A percentile compares a stretch with the other conserved stretches of the same genome.
Conservation (phyloP, 2,329 filamentous ascomycete genomes). For the Eutypella sp. region DNA sequence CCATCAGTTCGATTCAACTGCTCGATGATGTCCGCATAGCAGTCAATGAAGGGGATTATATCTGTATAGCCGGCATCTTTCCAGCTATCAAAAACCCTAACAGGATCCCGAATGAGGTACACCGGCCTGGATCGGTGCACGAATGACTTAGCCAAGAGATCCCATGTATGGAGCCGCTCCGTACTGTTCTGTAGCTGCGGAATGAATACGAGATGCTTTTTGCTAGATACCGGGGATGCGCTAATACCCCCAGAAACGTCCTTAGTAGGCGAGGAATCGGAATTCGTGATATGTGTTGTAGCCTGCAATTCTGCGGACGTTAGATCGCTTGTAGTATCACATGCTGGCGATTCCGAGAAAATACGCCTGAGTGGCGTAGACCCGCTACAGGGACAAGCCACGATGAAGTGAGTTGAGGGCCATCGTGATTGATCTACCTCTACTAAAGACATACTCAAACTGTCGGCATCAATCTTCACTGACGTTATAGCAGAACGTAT, state of each 20-base stretch:
- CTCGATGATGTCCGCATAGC: background rate
- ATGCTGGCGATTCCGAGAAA: background rate
- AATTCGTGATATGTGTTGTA: background rate
- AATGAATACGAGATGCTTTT: background rate
- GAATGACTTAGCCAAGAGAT: background rate
- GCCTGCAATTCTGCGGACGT: background rate
- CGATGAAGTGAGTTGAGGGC: background rate
- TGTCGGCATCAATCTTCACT: no score
- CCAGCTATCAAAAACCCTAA: background rate
- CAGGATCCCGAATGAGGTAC: background rate
- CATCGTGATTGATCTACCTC: no score
- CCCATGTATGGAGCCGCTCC: background rate
- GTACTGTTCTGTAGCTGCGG: background rate
- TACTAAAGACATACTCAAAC: no score
- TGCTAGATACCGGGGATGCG: background rate
- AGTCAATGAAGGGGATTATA: background rate
- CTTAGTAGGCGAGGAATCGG: background rate
- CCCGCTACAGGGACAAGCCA: background rate
- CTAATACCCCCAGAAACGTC: background rate
- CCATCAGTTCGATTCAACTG: background rate
- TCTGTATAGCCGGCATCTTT: background rate
- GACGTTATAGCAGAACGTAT: no score
- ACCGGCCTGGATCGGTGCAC: background rate
- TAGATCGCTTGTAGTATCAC: background rate
- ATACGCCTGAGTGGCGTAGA: background rate